Evolutionary conservation across 768 basidiomycete genomes (phyloP).

Genomic region (Leccinum barrowsii): DNA sequence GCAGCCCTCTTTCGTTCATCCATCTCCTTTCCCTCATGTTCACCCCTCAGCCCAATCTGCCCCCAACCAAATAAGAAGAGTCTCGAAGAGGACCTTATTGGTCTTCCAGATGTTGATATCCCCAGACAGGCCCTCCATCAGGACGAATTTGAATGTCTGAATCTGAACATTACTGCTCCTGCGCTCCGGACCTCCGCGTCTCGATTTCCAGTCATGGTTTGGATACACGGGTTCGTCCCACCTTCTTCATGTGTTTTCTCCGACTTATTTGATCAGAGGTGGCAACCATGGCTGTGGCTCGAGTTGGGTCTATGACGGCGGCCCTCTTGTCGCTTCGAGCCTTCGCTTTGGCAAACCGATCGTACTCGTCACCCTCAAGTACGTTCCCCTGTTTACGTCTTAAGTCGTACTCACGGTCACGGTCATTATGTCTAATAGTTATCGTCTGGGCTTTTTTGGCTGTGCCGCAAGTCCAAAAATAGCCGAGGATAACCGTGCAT

Average conservation of each 20-base stretch:
- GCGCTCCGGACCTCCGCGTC: constrained; percentile 50
- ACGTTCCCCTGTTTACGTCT: constrained; percentile 30
- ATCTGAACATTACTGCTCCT: constrained; percentile 77
- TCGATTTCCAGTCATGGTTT: constrained; percentile 72
- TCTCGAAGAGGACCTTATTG: constrained; percentile 61
- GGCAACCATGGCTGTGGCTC: constrained; percentile 72
- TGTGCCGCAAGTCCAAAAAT: constrained; percentile 67
- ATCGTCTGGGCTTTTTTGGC: constrained; percentile 73
- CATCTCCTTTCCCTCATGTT: constrained; percentile 1
- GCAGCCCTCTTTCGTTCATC: constrained; percentile 18
- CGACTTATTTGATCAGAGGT: constrained; percentile 45
- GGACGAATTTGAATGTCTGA: constrained; percentile 77
- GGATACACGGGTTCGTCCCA: constrained; percentile 74
- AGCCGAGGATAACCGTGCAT: constrained; percentile 60
- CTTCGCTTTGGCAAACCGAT: constrained; percentile 60
- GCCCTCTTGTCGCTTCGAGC: constrained; percentile 66
- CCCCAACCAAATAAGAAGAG: constrained; percentile 54
- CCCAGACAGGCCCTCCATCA: constrained; percentile 56
- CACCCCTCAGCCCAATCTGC: constrained; percentile 59
- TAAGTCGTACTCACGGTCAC: constrained; percentile 9
- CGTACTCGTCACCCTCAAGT: constrained; percentile 76
- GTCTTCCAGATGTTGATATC: constrained; percentile 48
- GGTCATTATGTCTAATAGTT: constrained; percentile 39
- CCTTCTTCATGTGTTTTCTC: constrained; percentile 6
- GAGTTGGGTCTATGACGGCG: constrained; percentile 75